These are phyloP conservation scores for Podila horticola DNA, from an alignment of 192 early-diverging fungal species.

Conservation along the genomic window DNA sequence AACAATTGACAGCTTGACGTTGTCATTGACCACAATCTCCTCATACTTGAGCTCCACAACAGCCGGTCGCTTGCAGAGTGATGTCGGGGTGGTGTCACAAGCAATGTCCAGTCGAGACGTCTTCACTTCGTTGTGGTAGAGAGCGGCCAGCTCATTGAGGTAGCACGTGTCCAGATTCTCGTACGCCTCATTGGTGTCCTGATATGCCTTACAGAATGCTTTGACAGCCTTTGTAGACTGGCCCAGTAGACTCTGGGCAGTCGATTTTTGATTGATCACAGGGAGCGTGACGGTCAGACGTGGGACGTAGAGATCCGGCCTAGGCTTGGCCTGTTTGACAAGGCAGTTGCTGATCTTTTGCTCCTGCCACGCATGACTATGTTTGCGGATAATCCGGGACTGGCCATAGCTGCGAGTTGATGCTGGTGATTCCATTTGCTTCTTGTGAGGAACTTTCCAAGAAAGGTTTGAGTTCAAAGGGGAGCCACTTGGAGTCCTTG, in stretches of 20 bases:
- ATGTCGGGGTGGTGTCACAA: conserved; percentile 48
- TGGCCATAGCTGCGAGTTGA: conserved; percentile 1
- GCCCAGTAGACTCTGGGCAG: conserved; percentile 37
- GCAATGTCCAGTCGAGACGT: conserved; percentile 42
- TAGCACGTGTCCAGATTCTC: conserved; percentile 44
- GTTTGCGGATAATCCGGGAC: conserved; percentile 22
- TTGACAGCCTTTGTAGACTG: conserved; percentile 11
- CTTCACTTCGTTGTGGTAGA: conserved; percentile 52
- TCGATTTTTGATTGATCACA: background rate
- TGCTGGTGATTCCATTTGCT: background rate
- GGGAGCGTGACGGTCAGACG: background rate
- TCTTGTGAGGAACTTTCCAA: conserved; percentile 2
- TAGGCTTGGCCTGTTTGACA: conserved; percentile 13
- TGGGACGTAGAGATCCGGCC: conserved; percentile 13
- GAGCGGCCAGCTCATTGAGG: conserved; percentile 34
- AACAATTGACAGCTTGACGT: conserved; percentile 27
- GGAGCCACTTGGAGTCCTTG: background rate
- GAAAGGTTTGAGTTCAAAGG: background rate
- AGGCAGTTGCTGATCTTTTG: conserved; percentile 42
- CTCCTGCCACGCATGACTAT: conserved; percentile 42
- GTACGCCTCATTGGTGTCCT: conserved; percentile 22
- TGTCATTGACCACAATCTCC: conserved; percentile 36
- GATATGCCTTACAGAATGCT: conserved; percentile 27
- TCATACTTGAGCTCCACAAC: conserved; percentile 40
- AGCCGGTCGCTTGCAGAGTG: conserved; percentile 46